Conservation (phyloP, 352 stramenopile species). For the Phytophthora pseudosyringae region DNA sequence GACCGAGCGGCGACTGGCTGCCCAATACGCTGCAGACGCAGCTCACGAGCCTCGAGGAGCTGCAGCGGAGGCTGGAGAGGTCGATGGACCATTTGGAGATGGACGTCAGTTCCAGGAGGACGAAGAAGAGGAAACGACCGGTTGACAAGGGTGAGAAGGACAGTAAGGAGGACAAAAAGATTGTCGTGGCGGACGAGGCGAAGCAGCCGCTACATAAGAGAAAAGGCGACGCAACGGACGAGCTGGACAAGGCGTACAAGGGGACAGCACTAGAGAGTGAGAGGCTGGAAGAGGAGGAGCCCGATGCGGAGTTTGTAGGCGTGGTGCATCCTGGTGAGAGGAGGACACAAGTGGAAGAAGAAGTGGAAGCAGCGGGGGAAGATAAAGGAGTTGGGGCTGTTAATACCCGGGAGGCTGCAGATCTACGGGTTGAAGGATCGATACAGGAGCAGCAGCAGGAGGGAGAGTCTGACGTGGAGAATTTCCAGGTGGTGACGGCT, state of each 20-base stretch:
- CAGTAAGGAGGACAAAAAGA: conserved; percentile 3
- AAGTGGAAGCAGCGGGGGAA: background rate
- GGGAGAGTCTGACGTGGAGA: background rate
- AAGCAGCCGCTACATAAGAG: background rate
- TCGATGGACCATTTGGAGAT: conserved; percentile 5
- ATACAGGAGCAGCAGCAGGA: background rate
- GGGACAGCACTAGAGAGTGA: background rate
- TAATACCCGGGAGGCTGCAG: background rate
- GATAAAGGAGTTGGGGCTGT: background rate
- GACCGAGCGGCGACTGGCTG: conserved; percentile 27
- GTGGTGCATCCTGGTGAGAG: background rate
- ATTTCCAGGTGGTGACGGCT: conserved; percentile 4
- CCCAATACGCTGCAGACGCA: conserved; percentile 10
- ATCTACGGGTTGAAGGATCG: background rate
- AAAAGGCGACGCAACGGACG: background rate
- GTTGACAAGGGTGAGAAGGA: background rate
- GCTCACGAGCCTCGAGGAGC: conserved; percentile 23
- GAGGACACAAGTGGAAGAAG: background rate
- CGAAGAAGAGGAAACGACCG: conserved; percentile 23
- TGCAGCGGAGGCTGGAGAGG: conserved; percentile 8
- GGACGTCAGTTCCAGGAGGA: conserved; percentile 1
- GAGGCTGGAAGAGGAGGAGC: background rate
- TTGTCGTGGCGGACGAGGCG: background rate
- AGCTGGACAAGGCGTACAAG: background rate
- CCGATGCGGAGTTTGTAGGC: conserved; percentile 1